Base-by-base conservation (phyloP, 2,329 filamentous ascomycete species). In the Diaporthe capsici region DNA sequence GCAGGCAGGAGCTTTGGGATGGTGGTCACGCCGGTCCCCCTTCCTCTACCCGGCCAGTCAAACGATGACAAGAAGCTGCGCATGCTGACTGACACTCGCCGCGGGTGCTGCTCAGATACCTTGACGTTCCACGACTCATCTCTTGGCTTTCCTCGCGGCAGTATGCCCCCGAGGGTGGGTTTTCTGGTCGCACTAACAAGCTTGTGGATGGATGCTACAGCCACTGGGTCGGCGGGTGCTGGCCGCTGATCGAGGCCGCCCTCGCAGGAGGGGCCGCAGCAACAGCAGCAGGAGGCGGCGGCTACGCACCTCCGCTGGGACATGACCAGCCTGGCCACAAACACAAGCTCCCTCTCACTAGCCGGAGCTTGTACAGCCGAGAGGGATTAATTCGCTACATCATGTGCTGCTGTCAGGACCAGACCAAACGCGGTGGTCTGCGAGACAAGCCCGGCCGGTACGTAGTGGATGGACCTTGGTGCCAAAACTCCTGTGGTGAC, bases 181-280 rank as follows among this genome's bases (percentile, higher is more conserved):
- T 98, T 82, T 94, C 95, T 55, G 97, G 97, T 77, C 93, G 97
- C 79, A 98, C 96, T 39, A 98, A 98, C 88, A 99, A 99, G 86
- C 90, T 99, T 44, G 97, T 98, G 44, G 97, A 99, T 84, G 97
- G 96, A 61, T 99, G 97, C 86, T 99, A 99, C 86, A 98, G 95
- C 83, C 96, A 98, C 85, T 99, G 97, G 97, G 94, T 98, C 47
- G 97, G 97, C 73, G 94, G 94, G 73, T 98, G 96, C 86, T 99
- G 96, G 95, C 93, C 96, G 61, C 86, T 99, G 78, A 88, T 98
- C 79, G 94, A 98, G 86, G 94, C 95, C 75, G 93, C 93, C 73
- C 85, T 97, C 75, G 89, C 65, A 55, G 65, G 47, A 70, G 65
- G 49, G 28, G 28, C 61, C 5, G 44, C 25, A 51, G 44, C 20